Evolutionary conservation across 129 eudicot genomes (phyloP), one percentile per base, ranked within the genome.

Genomic region (Escallonia rubra): DNA sequence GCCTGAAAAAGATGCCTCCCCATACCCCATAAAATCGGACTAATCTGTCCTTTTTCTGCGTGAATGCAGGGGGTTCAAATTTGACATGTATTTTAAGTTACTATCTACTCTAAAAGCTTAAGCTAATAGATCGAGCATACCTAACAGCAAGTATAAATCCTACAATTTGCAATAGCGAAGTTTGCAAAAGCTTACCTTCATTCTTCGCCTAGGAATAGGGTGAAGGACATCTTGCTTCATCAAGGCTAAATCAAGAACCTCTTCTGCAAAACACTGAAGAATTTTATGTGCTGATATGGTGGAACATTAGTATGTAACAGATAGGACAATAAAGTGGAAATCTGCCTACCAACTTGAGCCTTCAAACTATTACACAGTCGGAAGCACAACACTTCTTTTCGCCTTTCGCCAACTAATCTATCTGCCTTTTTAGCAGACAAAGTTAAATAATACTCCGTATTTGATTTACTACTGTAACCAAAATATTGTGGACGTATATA

Each of bases 331-430:
- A 42, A 42, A 13, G 38, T 61, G 39, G 39, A 9, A 61, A 61
- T 61, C 52, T 42, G n/a, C 54, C 8, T 14, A 63, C 67, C 39
- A 16, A 44, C 67, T 41, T 63, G 67, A 63, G 41, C 54, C 67
- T n/a, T 46, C 54, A 63, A 15, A 44, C 7, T 52, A 8, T 3
- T 4, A 10, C 12, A 58, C 12, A 59, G 46, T 39, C 5, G 15
- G 47, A 41, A 41, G 64, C 64, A 59, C 41, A 10, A 40, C 41
- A 47, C 64, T 41, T 59, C 64, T 40, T 4, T 60, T 41, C 47
- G 41, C 44, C 64, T 60, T 60, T 39, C n/a, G 47, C 40, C 23
- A 40, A 10, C 41, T 8, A 2, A 60, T 0, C 8, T 60, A 10
- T 60, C 46, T 41, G 5, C 64, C 64, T 40, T 10, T 9, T 60